Evolutionary conservation across 2,329 filamentous ascomycete genomes (phyloP), one percentile per base, ranked within the genome.

Genomic region (Alternaria longipes): DNA sequence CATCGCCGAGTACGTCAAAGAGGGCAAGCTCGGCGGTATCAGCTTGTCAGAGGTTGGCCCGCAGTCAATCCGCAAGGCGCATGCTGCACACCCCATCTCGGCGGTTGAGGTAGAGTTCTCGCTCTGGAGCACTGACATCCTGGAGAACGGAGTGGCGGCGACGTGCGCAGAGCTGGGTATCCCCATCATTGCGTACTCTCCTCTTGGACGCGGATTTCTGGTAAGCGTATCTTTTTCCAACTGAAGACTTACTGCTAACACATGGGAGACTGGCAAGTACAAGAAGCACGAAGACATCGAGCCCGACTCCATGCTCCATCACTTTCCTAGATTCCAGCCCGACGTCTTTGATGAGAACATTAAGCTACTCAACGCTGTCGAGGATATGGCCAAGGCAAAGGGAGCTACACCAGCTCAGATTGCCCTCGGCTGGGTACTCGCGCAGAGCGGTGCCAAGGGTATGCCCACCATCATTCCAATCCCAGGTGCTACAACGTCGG

Each of bases 181-280:
- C 61, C 89, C 90, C 0, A 80, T 94, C 49, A 79, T 92, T n/a
- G 76, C 76, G 4, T 94, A 93, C 78, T 90, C 89, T 45, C 91
- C 91, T 1, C 81, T 93, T 0, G 89, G 90, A 5, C 81, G 86
- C 26, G 88, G 88, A 1, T 85, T 87, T 79, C 68, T 81, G 73
- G 80, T 71, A 76, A 77, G 72, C 24, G 24, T n/a, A 34, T 4
- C 24, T 12, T 18, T 42, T 40, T 12, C n/a, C 20, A 3, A 6
- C 4, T 11, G 14, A 11, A 2, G 14, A 36, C 32, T 26, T 8
- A 47, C 42, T n/a, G 52, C 74, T 77, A 32, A 77, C 56, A 24
- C 2, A 14, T 68, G 20, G 38, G 24, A 86, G 73, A 76, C 75
- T 6, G 77, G 74, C 58, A 66, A 70, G 66, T 80, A 85, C 69